Base-by-base conservation (phyloP, 2,329 filamentous ascomycete species). In the Ilyonectria robusta region DNA sequence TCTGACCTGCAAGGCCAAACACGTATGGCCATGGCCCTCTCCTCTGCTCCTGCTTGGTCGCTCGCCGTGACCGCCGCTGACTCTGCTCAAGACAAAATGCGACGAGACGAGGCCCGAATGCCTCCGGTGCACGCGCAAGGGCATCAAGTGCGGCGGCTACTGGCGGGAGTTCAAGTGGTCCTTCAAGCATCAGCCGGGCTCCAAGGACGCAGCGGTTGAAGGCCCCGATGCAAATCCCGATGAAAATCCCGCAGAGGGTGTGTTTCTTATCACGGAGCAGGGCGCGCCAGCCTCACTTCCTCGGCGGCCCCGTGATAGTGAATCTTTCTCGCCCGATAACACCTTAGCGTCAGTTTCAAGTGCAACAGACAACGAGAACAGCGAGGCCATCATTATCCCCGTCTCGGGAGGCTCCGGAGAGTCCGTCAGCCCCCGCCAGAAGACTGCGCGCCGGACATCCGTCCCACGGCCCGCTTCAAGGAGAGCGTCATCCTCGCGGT, bases 141-240 rank as follows among this genome's bases (percentile, higher is more conserved):
- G 76, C 6, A 70, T 77, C 17, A 71, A 70, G 15, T 78, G 76
- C 44, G 75, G 71, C 3, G 76, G 76, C 4, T 78, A 78, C 19
- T 72, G 71, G 68, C 70, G 70, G 23, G 77, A 78, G 21, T 76
- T 83, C 50, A 80, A 79, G 42, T 83, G 81, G 81, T 83, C 81
- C 0, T 82, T 81, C 67, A 83, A 83, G 50, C 80, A 83, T 62
- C 81, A 83, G 58, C 72, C 76, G 0, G 67, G 62, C 56, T 53
- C 63, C 26, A 19, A 42, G 7, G 47, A 60, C 6, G 29, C 63
- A 17, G 33, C 37, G n/a, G n/a, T 35, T 15, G 55, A 64, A 40
- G 47, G 54, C 19, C 31, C 55, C 11, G 62, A 64, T 6, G 47
- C 23, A 42, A 42, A 42, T 42, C 15, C 40, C 40, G 62, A 64